Percentiles rank a stretch among this genome's conserved stretches.
Evolutionary conservation across 148 eudicot species (phyloP).

Genomic region (Polygonum aviculare): DNA sequence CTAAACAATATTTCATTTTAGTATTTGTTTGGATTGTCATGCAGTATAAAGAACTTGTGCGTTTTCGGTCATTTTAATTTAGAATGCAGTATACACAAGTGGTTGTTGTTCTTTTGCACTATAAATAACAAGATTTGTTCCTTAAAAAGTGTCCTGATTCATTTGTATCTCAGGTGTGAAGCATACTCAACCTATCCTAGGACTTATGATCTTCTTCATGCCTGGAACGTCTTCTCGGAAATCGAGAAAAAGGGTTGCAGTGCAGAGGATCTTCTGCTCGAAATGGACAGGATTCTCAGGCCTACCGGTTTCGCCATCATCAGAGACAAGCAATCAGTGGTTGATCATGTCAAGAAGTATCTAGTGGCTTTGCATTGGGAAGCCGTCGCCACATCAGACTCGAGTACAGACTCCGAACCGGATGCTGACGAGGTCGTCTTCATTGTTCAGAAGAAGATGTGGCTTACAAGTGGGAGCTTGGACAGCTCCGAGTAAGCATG

Average conservation of each 20-base stretch:
- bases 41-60: not conserved
- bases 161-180: slow-evolving; percentile 60
- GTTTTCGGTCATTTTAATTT: too few relatives aligned
- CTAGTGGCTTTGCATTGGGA: slow-evolving; percentile 87
- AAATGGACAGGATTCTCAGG: slow-evolving; percentile 87
- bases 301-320: slow-evolving; percentile 82
- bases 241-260: slow-evolving; percentile 86
- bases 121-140: too few relatives aligned
- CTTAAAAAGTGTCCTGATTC: not conserved
- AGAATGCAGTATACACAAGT: too few relatives aligned
- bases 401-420: slow-evolving; percentile 43
- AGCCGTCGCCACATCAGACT: slow-evolving; percentile 49
- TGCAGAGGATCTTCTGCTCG: slow-evolving; percentile 79
- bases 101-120: too few relatives aligned
- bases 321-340: slow-evolving; percentile 61
- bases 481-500: slow-evolving; percentile 43
- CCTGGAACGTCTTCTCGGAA: slow-evolving; percentile 83
- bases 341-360: slow-evolving; percentile 73
- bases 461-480: slow-evolving; percentile 63
- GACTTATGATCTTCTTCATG: slow-evolving; percentile 95
- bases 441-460: slow-evolving; percentile 73
- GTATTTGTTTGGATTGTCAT: not conserved
- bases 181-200: slow-evolving; percentile 97
- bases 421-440: slow-evolving; percentile 69
- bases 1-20: not conserved